Evolutionary conservation across 305 asterid species (phyloP), one percentile per base, ranked within the genome.

Genomic region (Fraxinus nigra): DNA sequence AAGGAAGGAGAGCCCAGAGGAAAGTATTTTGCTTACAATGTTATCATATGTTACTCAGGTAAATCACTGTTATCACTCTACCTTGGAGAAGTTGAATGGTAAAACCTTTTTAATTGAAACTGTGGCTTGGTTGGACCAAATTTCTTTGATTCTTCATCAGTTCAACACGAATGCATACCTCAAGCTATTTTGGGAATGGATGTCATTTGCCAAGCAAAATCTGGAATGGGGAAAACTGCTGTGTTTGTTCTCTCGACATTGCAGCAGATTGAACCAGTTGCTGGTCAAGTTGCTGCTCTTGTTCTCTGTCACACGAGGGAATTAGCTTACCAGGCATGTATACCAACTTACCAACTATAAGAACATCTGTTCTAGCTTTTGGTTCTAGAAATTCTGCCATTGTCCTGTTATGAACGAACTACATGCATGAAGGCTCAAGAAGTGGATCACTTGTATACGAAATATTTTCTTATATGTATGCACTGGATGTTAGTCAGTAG

Each of bases 171-270:
- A 82, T 92, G 96, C 78, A 92, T 92, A 77, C 96, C 96, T 33
- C 96, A 92, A 92, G 96, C 96, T 63, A 92, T 87, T 78, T 75
- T 92, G 84, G 96, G 96, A 76, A 89, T 92, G 96, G 96, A 92
- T 88, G 94, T 92, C 63, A 89, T 92, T 59, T 92, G 96, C 81
- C 96, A 92, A 89, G 96, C 96, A 2, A 92, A 92, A 82, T 92
- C 96, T 80, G 96, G 96, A 6, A 92, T 92, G 96, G 96, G 95
- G 65, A 91, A 91, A 85, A 94, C 97, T 67, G 97, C 98, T 76
- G 97, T 93, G 7, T 94, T 94, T 88, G 97, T 94, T 69, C 92
- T 94, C 69, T 94, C 97, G 32, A 91, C 97, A 7, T 48, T 94
- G 85, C 97, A 94, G 85, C 97, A 92, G 89, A 92, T 93, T 82